Conservation (phyloP, 2,329 filamentous ascomycete genomes). For the Fusarium denticulatum region DNA sequence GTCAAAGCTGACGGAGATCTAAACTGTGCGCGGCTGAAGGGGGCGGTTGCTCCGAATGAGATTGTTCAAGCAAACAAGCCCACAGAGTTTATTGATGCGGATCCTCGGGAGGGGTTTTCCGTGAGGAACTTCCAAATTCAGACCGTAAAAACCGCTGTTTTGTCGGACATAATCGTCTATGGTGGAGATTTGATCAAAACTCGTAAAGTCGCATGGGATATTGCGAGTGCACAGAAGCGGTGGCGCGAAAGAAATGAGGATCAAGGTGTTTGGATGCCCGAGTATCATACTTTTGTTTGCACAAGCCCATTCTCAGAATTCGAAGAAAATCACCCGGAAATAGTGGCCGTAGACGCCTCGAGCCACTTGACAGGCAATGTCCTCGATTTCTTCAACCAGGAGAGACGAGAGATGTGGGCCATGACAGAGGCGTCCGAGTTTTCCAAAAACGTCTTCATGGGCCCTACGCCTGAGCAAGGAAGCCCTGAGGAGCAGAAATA, state of each 20-base stretch:
- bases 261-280: slow-evolving; percentile 63
- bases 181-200: slow-evolving; percentile 74
- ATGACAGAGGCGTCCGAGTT: slow-evolving; percentile 95
- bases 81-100: slow-evolving; percentile 79
- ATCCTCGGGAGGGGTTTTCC: slow-evolving; percentile 90
- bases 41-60: slow-evolving; percentile 84
- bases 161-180: slow-evolving; percentile 94
- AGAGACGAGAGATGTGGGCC: slow-evolving; percentile 88
- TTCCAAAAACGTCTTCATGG: slow-evolving; percentile 87
- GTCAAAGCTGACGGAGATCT: slow-evolving; percentile 91
- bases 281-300: slow-evolving; percentile 87
- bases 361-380: slow-evolving; percentile 80
- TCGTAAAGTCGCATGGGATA: slow-evolving; percentile 71
- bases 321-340: slow-evolving; percentile 72
- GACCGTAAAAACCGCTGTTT: slow-evolving; percentile 83
- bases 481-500: slow-evolving; percentile 70
- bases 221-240: slow-evolving; percentile 79
- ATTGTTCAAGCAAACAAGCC: slow-evolving; percentile 67
- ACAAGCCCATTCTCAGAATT: slow-evolving; percentile 74
- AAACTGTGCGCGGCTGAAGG: slow-evolving; percentile 79
- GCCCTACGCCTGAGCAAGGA: slow-evolving; percentile 80
- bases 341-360: slow-evolving; percentile 79
- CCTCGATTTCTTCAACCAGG: slow-evolving; percentile 89
- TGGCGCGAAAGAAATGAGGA: slow-evolving; percentile 75
- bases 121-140: slow-evolving; percentile 99